phyloP scores from a whole-genome alignment of 352 stramenopile genomes.

The Phytophthora pini region DNA sequence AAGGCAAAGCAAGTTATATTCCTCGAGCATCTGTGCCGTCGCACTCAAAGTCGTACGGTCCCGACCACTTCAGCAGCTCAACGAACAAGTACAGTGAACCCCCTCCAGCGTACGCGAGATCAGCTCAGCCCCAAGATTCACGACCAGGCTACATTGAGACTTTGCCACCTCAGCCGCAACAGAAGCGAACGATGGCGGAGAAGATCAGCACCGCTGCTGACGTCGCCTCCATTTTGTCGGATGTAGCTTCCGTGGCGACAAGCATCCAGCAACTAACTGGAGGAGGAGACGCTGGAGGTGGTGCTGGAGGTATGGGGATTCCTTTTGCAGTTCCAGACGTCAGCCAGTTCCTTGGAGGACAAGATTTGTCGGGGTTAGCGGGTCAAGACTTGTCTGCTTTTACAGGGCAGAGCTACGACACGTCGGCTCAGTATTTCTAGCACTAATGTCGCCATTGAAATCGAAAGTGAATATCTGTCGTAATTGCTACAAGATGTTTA shows the following conservation, averaged over 20 bases:
- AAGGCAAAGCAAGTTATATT: slow-evolving; percentile 15
- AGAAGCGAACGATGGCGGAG: slow-evolving; percentile 28
- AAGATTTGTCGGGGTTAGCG: slow-evolving; percentile 20
- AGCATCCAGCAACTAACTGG: slow-evolving; percentile 33
- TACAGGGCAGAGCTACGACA: neutral
- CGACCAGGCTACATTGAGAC: slow-evolving; percentile 22
- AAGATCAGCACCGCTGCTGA: slow-evolving; percentile 33
- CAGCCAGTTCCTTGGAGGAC: slow-evolving; percentile 21
- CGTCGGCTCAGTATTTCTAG: neutral
- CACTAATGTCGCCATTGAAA: too few species aligned
- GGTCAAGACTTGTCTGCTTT: slow-evolving; percentile 20
- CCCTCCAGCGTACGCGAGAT: slow-evolving; percentile 12
- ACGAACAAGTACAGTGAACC: slow-evolving; percentile 12
- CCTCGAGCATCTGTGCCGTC: slow-evolving; percentile 2
- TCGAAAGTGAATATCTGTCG: too few species aligned
- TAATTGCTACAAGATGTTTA: too few species aligned
- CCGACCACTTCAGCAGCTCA: slow-evolving; percentile 21
- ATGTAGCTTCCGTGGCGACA: slow-evolving; percentile 31
- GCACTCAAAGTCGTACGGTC: slow-evolving; percentile 32
- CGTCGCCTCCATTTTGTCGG: slow-evolving; percentile 30
- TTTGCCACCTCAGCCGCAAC: slow-evolving; percentile 23
- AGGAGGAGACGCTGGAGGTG: slow-evolving; percentile 14
- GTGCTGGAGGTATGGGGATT: slow-evolving; percentile 6
- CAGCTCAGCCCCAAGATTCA: slow-evolving; percentile 10
- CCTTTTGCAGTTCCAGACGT: slow-evolving; percentile 29